phyloP scores from a whole-genome alignment of 257 asterid genomes.

The Leptodermis oblonga region DNA sequence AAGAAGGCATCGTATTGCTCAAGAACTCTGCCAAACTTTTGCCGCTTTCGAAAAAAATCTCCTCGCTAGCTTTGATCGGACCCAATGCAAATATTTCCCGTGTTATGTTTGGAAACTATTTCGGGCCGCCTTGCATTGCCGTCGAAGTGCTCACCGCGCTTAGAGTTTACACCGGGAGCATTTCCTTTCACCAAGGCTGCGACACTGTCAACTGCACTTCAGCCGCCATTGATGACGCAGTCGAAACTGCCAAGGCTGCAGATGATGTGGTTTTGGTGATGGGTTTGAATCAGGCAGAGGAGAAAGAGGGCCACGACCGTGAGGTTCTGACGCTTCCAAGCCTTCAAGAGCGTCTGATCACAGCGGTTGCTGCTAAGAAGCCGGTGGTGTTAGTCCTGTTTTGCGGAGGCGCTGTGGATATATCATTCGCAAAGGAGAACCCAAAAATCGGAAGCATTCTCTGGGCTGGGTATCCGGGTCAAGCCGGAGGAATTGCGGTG shows the following conservation, averaged over 20 bases:
- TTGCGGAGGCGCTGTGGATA: conserved; percentile 70
- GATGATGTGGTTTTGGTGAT: conserved; percentile 64
- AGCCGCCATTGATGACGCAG: conserved; percentile 43
- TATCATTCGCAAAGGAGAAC: conserved; percentile 53
- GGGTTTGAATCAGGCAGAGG: conserved; percentile 73
- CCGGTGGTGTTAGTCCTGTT: conserved; percentile 64
- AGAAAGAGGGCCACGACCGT: conserved; percentile 55
- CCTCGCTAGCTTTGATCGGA: conserved; percentile 66
- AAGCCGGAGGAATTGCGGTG: conserved; percentile 62
- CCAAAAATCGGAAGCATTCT: no score
- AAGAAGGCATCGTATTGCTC: conserved; percentile 71
- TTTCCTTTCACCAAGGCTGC: conserved; percentile 46
- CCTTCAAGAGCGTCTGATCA: conserved; percentile 48
- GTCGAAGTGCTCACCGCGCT: conserved; percentile 44
- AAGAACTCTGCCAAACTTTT: no score
- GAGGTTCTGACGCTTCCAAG: conserved; percentile 63
- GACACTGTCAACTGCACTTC: conserved; percentile 37
- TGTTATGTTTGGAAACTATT: conserved; percentile 58
- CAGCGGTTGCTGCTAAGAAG: conserved; percentile 54
- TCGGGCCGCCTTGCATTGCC: conserved; percentile 63
- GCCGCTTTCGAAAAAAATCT: conserved; percentile 48
- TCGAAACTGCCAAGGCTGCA: no score
- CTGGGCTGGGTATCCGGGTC: no score
- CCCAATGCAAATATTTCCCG: conserved; percentile 51
- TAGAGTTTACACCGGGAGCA: conserved; percentile 27